Base-by-base conservation (phyloP, 805 yeast species). In the Kluyveromyces siamensis region DNA sequence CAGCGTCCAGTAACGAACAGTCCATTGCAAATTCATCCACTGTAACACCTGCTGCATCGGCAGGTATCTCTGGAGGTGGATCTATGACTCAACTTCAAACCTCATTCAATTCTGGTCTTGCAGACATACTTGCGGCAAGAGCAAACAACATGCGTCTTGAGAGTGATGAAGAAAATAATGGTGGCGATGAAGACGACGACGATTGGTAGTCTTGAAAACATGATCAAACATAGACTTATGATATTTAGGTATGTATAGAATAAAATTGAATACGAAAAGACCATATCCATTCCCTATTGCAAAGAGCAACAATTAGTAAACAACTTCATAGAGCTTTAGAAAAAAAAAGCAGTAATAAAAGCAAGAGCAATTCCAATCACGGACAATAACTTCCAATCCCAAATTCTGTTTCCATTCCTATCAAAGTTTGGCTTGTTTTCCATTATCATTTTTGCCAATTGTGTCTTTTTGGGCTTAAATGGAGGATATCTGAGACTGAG, bases 61-160 rank as follows among this genome's bases (percentile, higher is more conserved):
- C 54, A 63, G 16, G 48, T 47, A 27, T 38, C 9, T 30, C 48
- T 11, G 45, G 39, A 13, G 27, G 30, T 16, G 47, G 44, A 10
- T 37, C 44, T 2, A 27, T 33, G 38, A 43, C 52, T n/a, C 56
- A 69, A 5, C 48, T 50, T 37, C 56, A 65, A 36, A 57, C 51
- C 41, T 55, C 61, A 41, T 71, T 87, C 56, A 93, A 91, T 11
- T 90, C 88, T n/a, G 89, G 91, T 7, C 71, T 89, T 50, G 96
- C 96, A 0, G 87, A 86, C 51, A 96, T 96, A 1, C 75, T 89
- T 57, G 85, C 84, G 62, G 85, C 81, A 46, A 77, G 93, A 62
- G 87, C 87, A 2, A 78, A 87, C 14, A 75, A 77, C 51, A 77
- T 79, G 69, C 68, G 74, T 35, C 60, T 48, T 8, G 84, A 79